A percentile compares a stretch with the other conserved stretches of the same genome.
Conservation (phyloP, 495 filamentous ascomycete genomes). For the Emericellopsis terricola region DNA sequence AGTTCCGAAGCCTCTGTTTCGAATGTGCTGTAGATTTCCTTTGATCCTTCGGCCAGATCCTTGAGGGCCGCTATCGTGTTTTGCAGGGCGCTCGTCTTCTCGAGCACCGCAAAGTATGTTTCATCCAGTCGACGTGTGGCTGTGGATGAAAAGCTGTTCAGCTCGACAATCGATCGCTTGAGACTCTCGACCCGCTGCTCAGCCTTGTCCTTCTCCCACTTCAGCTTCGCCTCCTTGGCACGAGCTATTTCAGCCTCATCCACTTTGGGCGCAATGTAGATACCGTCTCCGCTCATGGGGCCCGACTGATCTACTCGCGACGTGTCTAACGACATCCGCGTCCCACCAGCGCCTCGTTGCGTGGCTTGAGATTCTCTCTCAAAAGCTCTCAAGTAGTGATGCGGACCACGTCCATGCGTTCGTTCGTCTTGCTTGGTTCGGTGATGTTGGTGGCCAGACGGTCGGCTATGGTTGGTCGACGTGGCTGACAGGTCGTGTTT, state of each 20-base stretch:
- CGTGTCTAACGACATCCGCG: constrained; percentile 18
- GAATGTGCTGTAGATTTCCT: constrained; percentile 43
- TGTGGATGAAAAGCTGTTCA: constrained; percentile 27
- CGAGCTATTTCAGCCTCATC: constrained; percentile 4
- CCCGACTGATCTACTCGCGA: constrained; percentile 23
- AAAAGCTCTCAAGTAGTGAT: constrained; percentile 13
- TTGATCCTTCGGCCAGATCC: constrained; percentile 45
- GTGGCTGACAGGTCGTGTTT: neutral
- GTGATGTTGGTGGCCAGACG: constrained; percentile 22
- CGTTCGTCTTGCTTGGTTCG: constrained; percentile 21
- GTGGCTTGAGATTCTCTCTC: constrained; percentile 14
- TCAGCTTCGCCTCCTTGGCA: constrained; percentile 1
- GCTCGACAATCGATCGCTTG: constrained; percentile 20
- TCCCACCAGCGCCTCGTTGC: constrained; percentile 8
- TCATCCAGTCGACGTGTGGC: constrained; percentile 64
- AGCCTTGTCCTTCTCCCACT: constrained; percentile 11
- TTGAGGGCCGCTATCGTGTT: constrained; percentile 49
- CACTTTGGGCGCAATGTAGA: constrained; percentile 15
- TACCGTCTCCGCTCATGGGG: constrained; percentile 19
- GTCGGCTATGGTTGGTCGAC: neutral
- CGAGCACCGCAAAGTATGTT: constrained; percentile 69
- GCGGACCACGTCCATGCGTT: constrained; percentile 20
- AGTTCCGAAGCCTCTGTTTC: constrained; percentile 39
- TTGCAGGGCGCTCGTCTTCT: constrained; percentile 54
- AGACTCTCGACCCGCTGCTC: constrained; percentile 17